These are phyloP conservation scores for Phialemoniopsis sp. DNA, from an alignment of 2,329 filamentous ascomycete species.

Conservation along the genomic window DNA sequence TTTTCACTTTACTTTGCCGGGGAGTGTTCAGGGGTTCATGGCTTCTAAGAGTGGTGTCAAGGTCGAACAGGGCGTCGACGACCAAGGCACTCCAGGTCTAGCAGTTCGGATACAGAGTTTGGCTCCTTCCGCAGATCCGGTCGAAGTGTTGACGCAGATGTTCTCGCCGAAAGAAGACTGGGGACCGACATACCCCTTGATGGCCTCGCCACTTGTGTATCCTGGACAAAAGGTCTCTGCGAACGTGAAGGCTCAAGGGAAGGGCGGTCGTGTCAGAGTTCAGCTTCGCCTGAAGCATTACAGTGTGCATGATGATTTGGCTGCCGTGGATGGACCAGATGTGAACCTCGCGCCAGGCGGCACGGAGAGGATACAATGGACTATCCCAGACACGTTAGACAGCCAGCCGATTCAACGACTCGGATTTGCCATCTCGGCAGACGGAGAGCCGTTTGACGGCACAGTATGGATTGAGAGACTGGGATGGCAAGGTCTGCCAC, in stretches of 20 bases:
- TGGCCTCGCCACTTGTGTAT: conserved; percentile 19
- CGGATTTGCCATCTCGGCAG: conserved; percentile 11
- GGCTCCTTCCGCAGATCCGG: background rate
- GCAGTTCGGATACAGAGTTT: background rate
- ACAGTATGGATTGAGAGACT: conserved; percentile 15
- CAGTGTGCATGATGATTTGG: conserved; percentile 5
- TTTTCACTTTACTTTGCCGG: conserved; percentile 23
- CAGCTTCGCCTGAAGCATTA: conserved; percentile 11
- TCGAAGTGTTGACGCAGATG: conserved; percentile 16
- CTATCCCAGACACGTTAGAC: conserved; percentile 13
- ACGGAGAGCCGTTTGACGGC: background rate
- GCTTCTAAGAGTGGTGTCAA: background rate
- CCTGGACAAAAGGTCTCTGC: conserved; percentile 18
- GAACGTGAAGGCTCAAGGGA: conserved; percentile 1
- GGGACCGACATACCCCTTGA: conserved; percentile 14
- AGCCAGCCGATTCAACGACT: conserved; percentile 18
- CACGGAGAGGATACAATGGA: conserved; percentile 9
- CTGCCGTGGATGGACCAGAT: background rate
- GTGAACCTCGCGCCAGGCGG: background rate
- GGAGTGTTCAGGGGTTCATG: conserved; percentile 23
- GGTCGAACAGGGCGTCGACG: conserved; percentile 7
- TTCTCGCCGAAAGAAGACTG: conserved; percentile 15
- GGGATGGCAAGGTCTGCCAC: conserved; percentile 13
- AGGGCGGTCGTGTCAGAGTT: conserved; percentile 1
- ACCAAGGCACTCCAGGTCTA: background rate